These are phyloP conservation scores for Rutstroemia sp. DNA, from an alignment of 2,329 filamentous ascomycete species.

Conservation along the genomic window DNA sequence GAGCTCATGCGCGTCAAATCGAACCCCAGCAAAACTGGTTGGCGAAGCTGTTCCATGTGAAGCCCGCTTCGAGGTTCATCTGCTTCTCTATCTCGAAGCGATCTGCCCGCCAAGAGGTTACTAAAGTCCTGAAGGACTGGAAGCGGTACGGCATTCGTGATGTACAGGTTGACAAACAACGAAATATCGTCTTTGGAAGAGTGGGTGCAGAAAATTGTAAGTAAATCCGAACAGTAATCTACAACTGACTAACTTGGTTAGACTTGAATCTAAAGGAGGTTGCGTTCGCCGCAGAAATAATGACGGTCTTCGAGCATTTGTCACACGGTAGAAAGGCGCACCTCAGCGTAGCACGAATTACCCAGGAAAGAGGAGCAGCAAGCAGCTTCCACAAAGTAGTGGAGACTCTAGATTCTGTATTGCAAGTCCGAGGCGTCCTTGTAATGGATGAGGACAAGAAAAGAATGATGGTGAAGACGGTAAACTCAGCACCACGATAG, in stretches of 20 bases:
- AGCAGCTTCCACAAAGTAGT: slow-evolving; percentile 82
- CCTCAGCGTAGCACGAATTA: slow-evolving; percentile 76
- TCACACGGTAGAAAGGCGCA: slow-evolving; percentile 73
- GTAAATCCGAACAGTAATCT: slow-evolving; percentile 27
- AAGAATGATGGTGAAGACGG: slow-evolving; percentile 67
- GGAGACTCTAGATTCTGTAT: slow-evolving; percentile 64
- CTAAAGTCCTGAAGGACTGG: slow-evolving; percentile 60
- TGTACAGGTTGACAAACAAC: slow-evolving; percentile 69
- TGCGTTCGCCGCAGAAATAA: slow-evolving; percentile 79
- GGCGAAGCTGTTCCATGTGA: slow-evolving; percentile 80
- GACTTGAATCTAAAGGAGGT: slow-evolving; percentile 79
- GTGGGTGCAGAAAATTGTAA: slow-evolving; percentile 73
- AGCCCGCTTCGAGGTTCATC: slow-evolving; percentile 67
- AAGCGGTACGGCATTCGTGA: slow-evolving; percentile 62
- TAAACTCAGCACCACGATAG: slow-evolving; percentile 26
- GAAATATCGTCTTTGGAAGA: slow-evolving; percentile 71
- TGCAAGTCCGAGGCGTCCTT: slow-evolving; percentile 57
- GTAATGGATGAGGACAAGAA: slow-evolving; percentile 59
- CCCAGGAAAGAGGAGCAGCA: slow-evolving; percentile 84
- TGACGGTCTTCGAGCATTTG: slow-evolving; percentile 50
- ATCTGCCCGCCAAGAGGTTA: slow-evolving; percentile 71
- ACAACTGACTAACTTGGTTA: slow-evolving; percentile 31
- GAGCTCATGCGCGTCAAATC: slow-evolving; percentile 36
- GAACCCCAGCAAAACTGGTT: slow-evolving; percentile 79
- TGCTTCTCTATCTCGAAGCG: slow-evolving; percentile 67